Conservation (phyloP, 1,139 yeast genomes). For the Keqinozyma sinolaborantium region DNA sequence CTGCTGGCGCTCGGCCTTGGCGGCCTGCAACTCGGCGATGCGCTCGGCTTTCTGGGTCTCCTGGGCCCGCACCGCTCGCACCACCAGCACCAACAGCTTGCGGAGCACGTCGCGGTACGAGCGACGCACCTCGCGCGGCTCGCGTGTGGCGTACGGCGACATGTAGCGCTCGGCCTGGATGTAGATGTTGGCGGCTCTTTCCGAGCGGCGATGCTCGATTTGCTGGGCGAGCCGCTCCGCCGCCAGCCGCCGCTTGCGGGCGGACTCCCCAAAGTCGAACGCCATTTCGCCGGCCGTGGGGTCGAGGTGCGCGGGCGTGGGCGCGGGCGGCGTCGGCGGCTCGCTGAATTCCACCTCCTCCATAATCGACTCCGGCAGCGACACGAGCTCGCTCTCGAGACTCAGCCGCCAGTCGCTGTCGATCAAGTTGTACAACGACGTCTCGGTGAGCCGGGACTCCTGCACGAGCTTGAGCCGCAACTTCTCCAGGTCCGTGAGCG, state of each 20-base stretch:
- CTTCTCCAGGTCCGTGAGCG: conserved; percentile 68
- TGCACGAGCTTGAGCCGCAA: conserved; percentile 69
- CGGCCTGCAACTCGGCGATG: conserved; percentile 18
- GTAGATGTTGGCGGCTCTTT: conserved; percentile 30
- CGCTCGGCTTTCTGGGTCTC: conserved; percentile 22
- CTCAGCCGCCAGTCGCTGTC: conserved; percentile 36
- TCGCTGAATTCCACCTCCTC: conserved; percentile 16
- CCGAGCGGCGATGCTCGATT: conserved; percentile 16
- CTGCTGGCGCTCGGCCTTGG: conserved; percentile 17
- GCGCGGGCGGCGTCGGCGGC: conserved; percentile 11
- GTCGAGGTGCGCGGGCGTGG: conserved; percentile 12
- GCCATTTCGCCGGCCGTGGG: conserved; percentile 12
- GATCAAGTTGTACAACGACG: conserved; percentile 62
- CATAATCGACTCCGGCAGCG: conserved; percentile 10
- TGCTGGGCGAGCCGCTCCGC: conserved; percentile 15
- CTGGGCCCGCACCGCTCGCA: conserved; percentile 33
- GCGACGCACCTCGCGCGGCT: conserved; percentile 21
- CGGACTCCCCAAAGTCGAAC: conserved; percentile 57
- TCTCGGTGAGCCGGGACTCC: conserved; percentile 78
- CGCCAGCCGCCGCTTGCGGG: conserved; percentile 39
- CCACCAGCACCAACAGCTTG: conserved; percentile 32
- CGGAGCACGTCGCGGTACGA: conserved; percentile 24
- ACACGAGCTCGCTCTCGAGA: conserved; percentile 22
- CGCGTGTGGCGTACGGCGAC: conserved; percentile 32
- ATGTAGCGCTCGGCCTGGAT: conserved; percentile 44